phyloP scores from a whole-genome alignment of 257 asterid genomes.

The Nicotiana attenuata region DNA sequence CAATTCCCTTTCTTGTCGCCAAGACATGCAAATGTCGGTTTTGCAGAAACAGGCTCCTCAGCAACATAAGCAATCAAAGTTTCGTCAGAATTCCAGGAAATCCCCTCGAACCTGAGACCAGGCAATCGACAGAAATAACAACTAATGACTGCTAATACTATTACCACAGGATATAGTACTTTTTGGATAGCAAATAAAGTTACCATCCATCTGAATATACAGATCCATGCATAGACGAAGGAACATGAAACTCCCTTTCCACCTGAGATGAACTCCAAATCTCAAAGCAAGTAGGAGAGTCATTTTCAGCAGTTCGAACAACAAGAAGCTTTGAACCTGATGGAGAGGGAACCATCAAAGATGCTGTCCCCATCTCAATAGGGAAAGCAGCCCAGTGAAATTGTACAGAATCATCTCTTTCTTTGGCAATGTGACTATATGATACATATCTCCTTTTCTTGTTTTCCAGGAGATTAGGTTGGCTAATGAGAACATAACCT shows the following conservation, averaged over 20 bases:
- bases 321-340: slow-evolving; percentile 82
- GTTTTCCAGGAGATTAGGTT: slow-evolving; percentile 70
- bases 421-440: slow-evolving; percentile 53
- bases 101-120: slow-evolving; percentile 84
- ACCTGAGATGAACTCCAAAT: slow-evolving; percentile 73
- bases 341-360: slow-evolving; percentile 73
- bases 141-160: background rate
- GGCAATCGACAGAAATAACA: background rate
- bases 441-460: slow-evolving; percentile 58
- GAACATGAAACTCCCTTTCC: slow-evolving; percentile 63
- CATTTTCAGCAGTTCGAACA: slow-evolving; percentile 65
- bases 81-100: slow-evolving; percentile 90
- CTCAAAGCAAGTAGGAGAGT: slow-evolving; percentile 72
- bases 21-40: slow-evolving; percentile 52
- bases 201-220: slow-evolving; percentile 93
- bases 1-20: slow-evolving; percentile 48
- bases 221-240: slow-evolving; percentile 66
- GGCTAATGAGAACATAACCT: slow-evolving; percentile 67
- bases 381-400: slow-evolving; percentile 88
- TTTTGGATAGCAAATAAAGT: background rate
- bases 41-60: slow-evolving; percentile 65
- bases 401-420: slow-evolving; percentile 34
- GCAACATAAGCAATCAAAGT: slow-evolving; percentile 82
- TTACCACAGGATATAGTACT: background rate
- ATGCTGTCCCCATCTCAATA: slow-evolving; percentile 58